phyloP scores from a whole-genome alignment of 192 early-diverging fungal genomes.

The Thamnidium elegans region DNA sequence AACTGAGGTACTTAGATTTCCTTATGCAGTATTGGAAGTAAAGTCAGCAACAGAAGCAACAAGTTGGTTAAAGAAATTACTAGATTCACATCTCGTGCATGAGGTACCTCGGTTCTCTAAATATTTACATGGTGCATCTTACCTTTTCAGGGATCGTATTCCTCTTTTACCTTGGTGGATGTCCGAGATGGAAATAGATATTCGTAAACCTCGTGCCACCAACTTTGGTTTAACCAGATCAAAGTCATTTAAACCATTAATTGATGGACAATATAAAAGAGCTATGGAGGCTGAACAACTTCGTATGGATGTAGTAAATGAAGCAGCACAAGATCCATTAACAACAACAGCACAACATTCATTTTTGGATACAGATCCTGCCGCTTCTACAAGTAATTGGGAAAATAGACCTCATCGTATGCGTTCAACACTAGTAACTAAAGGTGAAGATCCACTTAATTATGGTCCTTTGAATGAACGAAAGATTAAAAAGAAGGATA shows the following conservation, averaged over 20 bases:
- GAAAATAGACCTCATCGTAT: conserved; percentile 16
- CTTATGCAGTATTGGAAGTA: conserved; percentile 37
- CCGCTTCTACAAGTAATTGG: background rate
- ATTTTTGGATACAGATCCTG: conserved; percentile 1
- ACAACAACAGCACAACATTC: no score
- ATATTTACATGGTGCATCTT: conserved; percentile 45
- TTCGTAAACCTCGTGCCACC: conserved; percentile 42
- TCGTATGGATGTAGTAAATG: conserved; percentile 41
- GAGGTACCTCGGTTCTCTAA: conserved; percentile 50
- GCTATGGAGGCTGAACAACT: conserved; percentile 27
- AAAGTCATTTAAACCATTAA: conserved; percentile 35
- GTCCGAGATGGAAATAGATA: conserved; percentile 52
- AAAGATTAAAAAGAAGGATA: background rate
- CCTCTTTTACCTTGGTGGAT: conserved; percentile 52
- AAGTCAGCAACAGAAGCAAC: conserved; percentile 25
- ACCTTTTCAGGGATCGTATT: conserved; percentile 42
- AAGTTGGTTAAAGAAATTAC: conserved; percentile 23
- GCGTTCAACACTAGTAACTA: background rate
- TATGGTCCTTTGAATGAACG: conserved; percentile 5
- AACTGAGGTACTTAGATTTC: conserved; percentile 30
- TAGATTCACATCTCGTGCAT: conserved; percentile 44
- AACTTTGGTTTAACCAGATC: conserved; percentile 36
- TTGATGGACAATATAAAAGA: conserved; percentile 32
- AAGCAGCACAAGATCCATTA: background rate
- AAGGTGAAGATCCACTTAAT: conserved; percentile 14